phyloP scores from a whole-genome alignment of 306 rosid species.

The Castanospermum australe region DNA sequence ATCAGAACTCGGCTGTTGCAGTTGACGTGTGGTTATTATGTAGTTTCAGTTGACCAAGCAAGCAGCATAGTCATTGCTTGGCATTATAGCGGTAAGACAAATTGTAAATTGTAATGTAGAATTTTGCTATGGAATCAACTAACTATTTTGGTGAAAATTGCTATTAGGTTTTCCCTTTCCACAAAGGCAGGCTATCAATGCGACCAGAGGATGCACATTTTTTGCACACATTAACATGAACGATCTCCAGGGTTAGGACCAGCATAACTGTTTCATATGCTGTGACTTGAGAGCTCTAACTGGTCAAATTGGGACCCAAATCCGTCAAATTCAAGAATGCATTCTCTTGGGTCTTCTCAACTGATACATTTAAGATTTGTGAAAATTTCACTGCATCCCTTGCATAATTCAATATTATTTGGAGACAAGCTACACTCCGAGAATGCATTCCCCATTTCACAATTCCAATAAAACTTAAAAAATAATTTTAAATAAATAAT shows the following conservation, averaged over 20 bases:
- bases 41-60: constrained; percentile 16
- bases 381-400: neutral
- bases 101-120: constrained; percentile 17
- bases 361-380: neutral
- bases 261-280: neutral
- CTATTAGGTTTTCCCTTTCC: constrained; percentile 1
- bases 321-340: neutral
- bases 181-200: neutral
- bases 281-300: neutral
- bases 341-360: too few species aligned
- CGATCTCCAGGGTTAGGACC: neutral
- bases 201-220: neutral
- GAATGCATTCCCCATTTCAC: neutral
- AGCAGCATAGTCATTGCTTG: constrained; percentile 12
- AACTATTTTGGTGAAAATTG: constrained; percentile 14
- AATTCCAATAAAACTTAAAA: too few species aligned
- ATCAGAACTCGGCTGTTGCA: constrained; percentile 10
- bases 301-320: neutral
- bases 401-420: neutral
- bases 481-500: too few species aligned
- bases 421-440: neutral
- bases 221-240: neutral
- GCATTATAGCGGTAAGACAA: neutral
- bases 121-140: constrained; percentile 19
- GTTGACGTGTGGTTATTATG: neutral